Conservation (phyloP, 768 basidiomycete genomes). For the Psilocybe subaeruginosa region DNA sequence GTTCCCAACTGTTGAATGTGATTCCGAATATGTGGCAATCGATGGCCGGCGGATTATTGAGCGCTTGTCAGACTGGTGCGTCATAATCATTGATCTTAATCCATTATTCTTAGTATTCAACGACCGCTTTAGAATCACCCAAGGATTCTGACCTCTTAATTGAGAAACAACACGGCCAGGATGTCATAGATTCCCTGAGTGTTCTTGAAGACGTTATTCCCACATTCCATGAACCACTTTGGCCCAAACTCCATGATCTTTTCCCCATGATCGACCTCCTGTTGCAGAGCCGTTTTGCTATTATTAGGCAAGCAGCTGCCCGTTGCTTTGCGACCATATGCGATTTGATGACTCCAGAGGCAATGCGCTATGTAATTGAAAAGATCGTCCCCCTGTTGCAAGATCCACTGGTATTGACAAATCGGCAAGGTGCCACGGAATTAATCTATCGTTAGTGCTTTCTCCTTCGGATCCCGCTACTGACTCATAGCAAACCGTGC, state of each 20-base stretch:
- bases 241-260: constrained; percentile 67
- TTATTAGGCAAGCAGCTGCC: constrained; percentile 88
- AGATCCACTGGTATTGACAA: constrained; percentile 72
- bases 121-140: constrained; percentile 50
- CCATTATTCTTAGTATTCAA: neutral
- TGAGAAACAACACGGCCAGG: constrained; percentile 79
- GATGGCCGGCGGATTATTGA: constrained; percentile 78
- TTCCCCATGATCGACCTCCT: constrained; percentile 80
- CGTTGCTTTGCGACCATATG: constrained; percentile 88
- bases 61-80: constrained; percentile 69
- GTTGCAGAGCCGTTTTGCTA: constrained; percentile 84
- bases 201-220: constrained; percentile 84
- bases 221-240: constrained; percentile 70
- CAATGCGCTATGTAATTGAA: constrained; percentile 91
- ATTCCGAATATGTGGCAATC: constrained; percentile 97
- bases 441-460: constrained; percentile 83
- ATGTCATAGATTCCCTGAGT: constrained; percentile 91
- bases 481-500: constrained; percentile 15
- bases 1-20: constrained; percentile 65
- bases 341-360: constrained; percentile 80
- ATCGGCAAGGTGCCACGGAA: constrained; percentile 91
- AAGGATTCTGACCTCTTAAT: constrained; percentile 65
- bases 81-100: neutral
- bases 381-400: constrained; percentile 78
- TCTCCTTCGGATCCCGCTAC: neutral